Evolutionary conservation across 2,329 filamentous ascomycete species (phyloP), one percentile per base, ranked within the genome.

Genomic region (Aspergillus japonicus): DNA sequence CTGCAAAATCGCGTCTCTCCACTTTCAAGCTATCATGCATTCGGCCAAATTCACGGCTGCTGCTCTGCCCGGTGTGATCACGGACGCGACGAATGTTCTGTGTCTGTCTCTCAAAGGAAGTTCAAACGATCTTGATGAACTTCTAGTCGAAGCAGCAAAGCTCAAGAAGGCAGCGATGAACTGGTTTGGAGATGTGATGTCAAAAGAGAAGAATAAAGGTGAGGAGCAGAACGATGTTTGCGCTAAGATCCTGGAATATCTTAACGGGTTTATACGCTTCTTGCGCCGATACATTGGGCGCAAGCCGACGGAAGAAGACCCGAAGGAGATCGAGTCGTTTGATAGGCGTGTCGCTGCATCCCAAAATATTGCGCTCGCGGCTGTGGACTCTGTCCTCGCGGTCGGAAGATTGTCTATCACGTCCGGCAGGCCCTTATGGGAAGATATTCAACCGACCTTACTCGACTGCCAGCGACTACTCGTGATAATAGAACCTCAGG

Each of bases 101-200:
- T 72, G 70, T 16, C 64, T 75, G 31, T 71, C 74, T 26, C 59
- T 79, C 10, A 75, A 74, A 60, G 78, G 78, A 4, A 78, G 70
- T 29, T 59, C 71, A 10, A 68, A 64, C 47, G 78, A 80, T 35
- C 61, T 80, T n/a, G 78, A 80, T 59, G 77, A 80, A 35, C 65
- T 80, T 5, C 64, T 80, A 14, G 68, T 80, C 48, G 76, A 78
- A 63, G 69, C 77, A 24, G 75, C 77, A 4, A 76, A 73, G 60
- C 66, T 80, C 35, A 79, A 79, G 59, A 80, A 79, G 58, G 54
- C 72, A 29, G 66, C 76, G 4, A 76, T 79, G 69, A 68, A 68
- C 47, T 72, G 69, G 66, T 69, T 75, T 58, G 73, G 74, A 2
- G 71, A 75, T 12, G 55, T 62, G 7, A 63, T 75, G 14, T 61